A percentile compares a stretch with the other conserved stretches of the same genome.
phyloP scores from a whole-genome alignment of 805 yeast species.

The Saccharomyces paradoxus region DNA sequence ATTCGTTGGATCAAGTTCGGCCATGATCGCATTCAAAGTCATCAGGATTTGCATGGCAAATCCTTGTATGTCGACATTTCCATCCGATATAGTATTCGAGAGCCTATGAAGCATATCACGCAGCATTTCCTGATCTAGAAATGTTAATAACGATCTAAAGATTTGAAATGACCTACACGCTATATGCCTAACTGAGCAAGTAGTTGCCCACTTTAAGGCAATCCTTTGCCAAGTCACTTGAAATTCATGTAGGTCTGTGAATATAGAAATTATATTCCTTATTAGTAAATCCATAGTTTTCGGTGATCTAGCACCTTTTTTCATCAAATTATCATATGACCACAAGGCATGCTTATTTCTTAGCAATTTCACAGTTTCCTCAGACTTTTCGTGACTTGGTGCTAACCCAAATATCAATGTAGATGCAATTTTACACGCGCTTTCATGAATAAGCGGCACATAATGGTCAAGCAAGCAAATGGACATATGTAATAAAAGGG shows the following conservation, averaged over 20 bases:
- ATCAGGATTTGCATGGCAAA: conserved; percentile 94
- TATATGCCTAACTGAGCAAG: conserved; percentile 92
- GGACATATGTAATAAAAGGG: conserved; percentile 69
- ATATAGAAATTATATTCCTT: conserved; percentile 51
- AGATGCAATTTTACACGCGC: conserved; percentile 67
- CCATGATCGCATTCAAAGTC: conserved; percentile 89
- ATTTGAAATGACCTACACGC: conserved; percentile 95
- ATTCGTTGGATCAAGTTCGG: conserved; percentile 70
- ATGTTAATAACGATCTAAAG: conserved; percentile 73
- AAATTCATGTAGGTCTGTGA: conserved; percentile 42
- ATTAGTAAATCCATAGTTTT: conserved; percentile 72
- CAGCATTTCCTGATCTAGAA: conserved; percentile 79
- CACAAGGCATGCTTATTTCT: conserved; percentile 51
- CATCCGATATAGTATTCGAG: conserved; percentile 89
- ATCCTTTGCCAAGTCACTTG: conserved; percentile 80
- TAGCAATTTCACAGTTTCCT: conserved; percentile 48
- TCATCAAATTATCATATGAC: conserved; percentile 79
- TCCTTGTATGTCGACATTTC: conserved; percentile 83
- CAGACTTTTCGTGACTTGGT: conserved; percentile 44
- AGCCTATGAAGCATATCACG: conserved; percentile 89
- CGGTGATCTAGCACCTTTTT: conserved; percentile 76
- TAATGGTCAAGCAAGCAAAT: conserved; percentile 85
- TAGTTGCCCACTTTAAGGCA: conserved; percentile 89
- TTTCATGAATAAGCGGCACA: conserved; percentile 71
- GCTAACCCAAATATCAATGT: conserved; percentile 61